Evolutionary conservation across 768 basidiomycete species (phyloP).

Genomic region (Amanita pseudoporphyria): DNA sequence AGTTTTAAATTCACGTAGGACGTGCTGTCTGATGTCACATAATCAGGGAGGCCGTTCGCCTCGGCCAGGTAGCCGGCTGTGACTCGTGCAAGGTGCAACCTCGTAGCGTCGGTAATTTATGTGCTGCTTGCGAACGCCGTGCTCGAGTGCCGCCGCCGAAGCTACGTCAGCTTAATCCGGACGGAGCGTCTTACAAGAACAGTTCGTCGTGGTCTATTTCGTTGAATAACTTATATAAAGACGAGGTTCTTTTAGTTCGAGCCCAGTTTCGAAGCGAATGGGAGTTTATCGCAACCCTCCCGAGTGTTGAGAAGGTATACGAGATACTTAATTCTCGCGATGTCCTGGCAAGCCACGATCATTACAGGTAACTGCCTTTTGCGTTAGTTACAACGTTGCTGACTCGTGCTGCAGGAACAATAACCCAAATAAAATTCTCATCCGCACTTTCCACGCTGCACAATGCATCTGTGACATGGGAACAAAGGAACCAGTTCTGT

Average conservation of each 20-base stretch:
- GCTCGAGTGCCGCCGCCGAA: constrained; percentile 28
- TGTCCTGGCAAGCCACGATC: constrained; percentile 33
- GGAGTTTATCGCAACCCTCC: constrained; percentile 28
- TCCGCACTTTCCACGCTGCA: constrained; percentile 53
- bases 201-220: constrained; percentile 25
- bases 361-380: constrained; percentile 31
- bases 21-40: constrained; percentile 4
- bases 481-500: constrained; percentile 37
- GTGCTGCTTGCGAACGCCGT: constrained; percentile 40
- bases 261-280: constrained; percentile 47
- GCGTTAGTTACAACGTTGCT: background rate
- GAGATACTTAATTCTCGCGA: constrained; percentile 38
- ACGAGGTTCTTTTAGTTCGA: constrained; percentile 23
- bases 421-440: constrained; percentile 30
- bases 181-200: constrained; percentile 40
- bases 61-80: constrained; percentile 40
- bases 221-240: background rate
- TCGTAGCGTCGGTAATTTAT: constrained; percentile 34
- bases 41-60: constrained; percentile 41
- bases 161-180: constrained; percentile 37
- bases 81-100: constrained; percentile 38
- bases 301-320: constrained; percentile 46
- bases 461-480: constrained; percentile 67
- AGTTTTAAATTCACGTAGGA: background rate
- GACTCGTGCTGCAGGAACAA: constrained; percentile 19